Base-by-base conservation (phyloP, 2,329 filamentous ascomycete genomes). In the Apiospora kogelbergensis region DNA sequence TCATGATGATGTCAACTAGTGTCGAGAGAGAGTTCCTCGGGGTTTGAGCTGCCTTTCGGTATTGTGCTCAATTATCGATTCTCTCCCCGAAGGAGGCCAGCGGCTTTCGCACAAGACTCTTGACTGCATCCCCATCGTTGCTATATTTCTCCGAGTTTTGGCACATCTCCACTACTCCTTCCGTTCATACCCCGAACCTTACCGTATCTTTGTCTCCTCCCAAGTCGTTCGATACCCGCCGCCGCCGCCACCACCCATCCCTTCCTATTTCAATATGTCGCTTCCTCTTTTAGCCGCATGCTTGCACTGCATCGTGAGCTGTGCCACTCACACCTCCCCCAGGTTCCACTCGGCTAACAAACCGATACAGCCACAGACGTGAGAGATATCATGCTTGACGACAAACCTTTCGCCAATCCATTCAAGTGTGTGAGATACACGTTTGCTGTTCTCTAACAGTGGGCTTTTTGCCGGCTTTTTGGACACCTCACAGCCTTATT, bases 351-450 rank as follows among this genome's bases (percentile, higher is more conserved):
- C 37, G 65, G 33, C 65, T 48, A 66, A 66, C 26, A 20, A 40
- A 2, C 40, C 20, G 20, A 37, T 42, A 63, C 42, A 70, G 69
- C 69, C 69, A 48, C 69, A 44, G 9, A 64, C 33, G 65, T 46
- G 24, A 37, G 40, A 60, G 69, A 63, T 68, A 70, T 67, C 69
- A 70, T 70, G 69, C 69, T 70, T 66, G 66, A 63, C 46, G 42
- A 63, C 42, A 33, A 33, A 15, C 26, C 26, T 22, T 46, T 53
- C 65, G 65, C 65, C 65, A 66, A 48, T 13, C 26, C n/a, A 30
- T 46, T 53, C 11, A 67, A 45, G 17, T 57, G 53, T 48, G 6
- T 40, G 60, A 63, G 57, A 44, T 33, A 40, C 48, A 64, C 15
- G n/a, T 24, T 33, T 26, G 45, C 66, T 63, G 53, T 64, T 67